These are phyloP conservation scores for Darksidea phi DNA, from an alignment of 495 filamentous ascomycete species.

Conservation along the genomic window DNA sequence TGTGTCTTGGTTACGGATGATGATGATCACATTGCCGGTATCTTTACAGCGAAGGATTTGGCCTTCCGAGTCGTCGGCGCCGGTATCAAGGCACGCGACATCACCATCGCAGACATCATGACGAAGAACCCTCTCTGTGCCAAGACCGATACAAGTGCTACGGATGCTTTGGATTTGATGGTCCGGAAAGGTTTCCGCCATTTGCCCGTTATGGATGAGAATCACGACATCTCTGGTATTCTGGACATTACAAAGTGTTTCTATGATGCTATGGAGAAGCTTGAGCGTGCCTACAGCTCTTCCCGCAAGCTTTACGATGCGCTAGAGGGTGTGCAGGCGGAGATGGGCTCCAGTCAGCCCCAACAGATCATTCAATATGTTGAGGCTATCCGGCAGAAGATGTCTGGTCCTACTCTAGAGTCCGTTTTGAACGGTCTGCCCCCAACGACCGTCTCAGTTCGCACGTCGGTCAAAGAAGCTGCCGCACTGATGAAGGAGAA, in stretches of 20 bases:
- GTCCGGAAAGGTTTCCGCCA: constrained; percentile 97
- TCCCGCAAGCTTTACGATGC: constrained; percentile 96
- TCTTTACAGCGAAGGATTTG: constrained; percentile 98
- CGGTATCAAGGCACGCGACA: constrained; percentile 83
- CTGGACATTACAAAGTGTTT: constrained; percentile 99
- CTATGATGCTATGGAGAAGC: constrained; percentile 99
- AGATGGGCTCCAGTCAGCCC: constrained; percentile 91
- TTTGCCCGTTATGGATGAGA: constrained; percentile 98
- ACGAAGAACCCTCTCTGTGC: constrained; percentile 98
- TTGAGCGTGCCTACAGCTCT: constrained; percentile 94
- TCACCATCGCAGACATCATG: constrained; percentile 98
- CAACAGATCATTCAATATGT: constrained; percentile 99
- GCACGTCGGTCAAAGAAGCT: constrained; percentile 94
- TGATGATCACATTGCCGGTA: constrained; percentile 94
- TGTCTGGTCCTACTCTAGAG: constrained; percentile 96
- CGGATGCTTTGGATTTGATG: constrained; percentile 96
- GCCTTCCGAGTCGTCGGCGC: constrained; percentile 94
- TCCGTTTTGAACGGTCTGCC: constrained; percentile 88
- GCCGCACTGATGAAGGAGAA: constrained; percentile 96
- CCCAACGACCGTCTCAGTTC: constrained; percentile 89
- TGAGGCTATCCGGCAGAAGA: constrained; percentile 88
- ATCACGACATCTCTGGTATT: constrained; percentile 97
- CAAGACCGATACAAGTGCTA: constrained; percentile 95
- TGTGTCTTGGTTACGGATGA: constrained; percentile 99
- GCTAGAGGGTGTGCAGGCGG: constrained; percentile 96